A percentile compares a stretch with the other conserved stretches of the same genome.
Evolutionary conservation across 495 filamentous ascomycete species (phyloP).

Genomic region (Saxophila tyrrhenica): DNA sequence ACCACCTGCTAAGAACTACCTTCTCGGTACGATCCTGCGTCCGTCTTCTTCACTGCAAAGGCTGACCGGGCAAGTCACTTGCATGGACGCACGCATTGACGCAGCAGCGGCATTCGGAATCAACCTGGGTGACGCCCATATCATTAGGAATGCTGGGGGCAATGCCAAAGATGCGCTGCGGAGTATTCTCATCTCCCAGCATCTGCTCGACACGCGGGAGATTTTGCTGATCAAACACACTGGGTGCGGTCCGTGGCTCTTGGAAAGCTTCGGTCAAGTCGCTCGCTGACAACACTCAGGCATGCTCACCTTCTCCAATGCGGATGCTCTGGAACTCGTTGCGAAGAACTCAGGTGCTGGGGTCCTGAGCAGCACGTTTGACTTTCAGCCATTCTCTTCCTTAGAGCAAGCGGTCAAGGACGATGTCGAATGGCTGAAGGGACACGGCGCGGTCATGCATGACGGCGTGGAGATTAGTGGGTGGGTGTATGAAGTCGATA

Average conservation of each 20-base stretch:
- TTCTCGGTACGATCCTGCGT: constrained; percentile 33
- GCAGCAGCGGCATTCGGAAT: constrained; percentile 62
- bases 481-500: constrained; percentile 74
- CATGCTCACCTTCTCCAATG: constrained; percentile 69
- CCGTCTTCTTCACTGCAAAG: background rate
- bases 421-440: constrained; percentile 55
- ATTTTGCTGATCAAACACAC: constrained; percentile 70
- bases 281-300: too few relatives aligned
- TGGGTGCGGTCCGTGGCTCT: constrained; percentile 45
- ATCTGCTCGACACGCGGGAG: constrained; percentile 68
- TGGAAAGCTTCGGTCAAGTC: too few relatives aligned
- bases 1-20: constrained; percentile 60
- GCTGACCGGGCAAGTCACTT: constrained; percentile 40
- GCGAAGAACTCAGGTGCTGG: constrained; percentile 45
- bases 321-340: constrained; percentile 46
- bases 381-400: constrained; percentile 57
- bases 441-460: constrained; percentile 42
- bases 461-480: constrained; percentile 51
- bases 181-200: constrained; percentile 67
- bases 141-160: constrained; percentile 71
- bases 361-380: constrained; percentile 32
- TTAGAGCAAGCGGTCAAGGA: constrained; percentile 52
- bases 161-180: constrained; percentile 57
- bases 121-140: constrained; percentile 62
- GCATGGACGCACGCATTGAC: constrained; percentile 80